Evolutionary conservation across 1,139 yeast species (phyloP).

Genomic region (Martiniozyma asiatica): DNA sequence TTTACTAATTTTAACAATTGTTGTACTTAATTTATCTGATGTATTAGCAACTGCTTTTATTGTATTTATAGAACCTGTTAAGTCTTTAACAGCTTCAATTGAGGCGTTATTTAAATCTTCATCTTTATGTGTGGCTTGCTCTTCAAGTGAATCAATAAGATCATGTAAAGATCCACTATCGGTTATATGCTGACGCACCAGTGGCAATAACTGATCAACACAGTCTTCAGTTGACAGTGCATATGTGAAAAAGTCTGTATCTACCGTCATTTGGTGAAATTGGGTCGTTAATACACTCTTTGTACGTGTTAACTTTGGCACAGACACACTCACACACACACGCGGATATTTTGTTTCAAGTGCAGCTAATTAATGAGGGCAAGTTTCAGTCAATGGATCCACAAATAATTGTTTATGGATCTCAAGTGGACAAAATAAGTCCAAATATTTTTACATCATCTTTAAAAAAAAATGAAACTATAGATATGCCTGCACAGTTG

Average conservation of each 20-base stretch:
- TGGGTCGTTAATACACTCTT: too few species aligned
- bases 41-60: slow-evolving; percentile 45
- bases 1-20: slow-evolving; percentile 38
- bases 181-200: slow-evolving; percentile 53
- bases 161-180: slow-evolving; percentile 42
- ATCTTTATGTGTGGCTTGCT: slow-evolving; percentile 40
- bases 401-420: not conserved
- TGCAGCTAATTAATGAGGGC: not conserved
- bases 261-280: not conserved
- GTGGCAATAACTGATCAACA: slow-evolving; percentile 69
- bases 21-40: slow-evolving; percentile 41
- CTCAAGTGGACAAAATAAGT: not conserved
- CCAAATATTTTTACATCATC: not conserved
- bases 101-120: slow-evolving; percentile 53
- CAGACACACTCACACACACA: too few species aligned
- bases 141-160: slow-evolving; percentile 43
- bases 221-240: slow-evolving; percentile 56
- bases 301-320: too few species aligned
- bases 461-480: not conserved
- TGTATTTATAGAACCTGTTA: slow-evolving; percentile 40
- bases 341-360: too few species aligned
- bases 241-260: slow-evolving; percentile 6
- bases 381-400: too few species aligned
- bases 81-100: slow-evolving; percentile 48
- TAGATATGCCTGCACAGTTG: not conserved